These are phyloP conservation scores for Phytopythium ostracodes DNA, from an alignment of 352 stramenopile genomes.

Conservation along the genomic window DNA sequence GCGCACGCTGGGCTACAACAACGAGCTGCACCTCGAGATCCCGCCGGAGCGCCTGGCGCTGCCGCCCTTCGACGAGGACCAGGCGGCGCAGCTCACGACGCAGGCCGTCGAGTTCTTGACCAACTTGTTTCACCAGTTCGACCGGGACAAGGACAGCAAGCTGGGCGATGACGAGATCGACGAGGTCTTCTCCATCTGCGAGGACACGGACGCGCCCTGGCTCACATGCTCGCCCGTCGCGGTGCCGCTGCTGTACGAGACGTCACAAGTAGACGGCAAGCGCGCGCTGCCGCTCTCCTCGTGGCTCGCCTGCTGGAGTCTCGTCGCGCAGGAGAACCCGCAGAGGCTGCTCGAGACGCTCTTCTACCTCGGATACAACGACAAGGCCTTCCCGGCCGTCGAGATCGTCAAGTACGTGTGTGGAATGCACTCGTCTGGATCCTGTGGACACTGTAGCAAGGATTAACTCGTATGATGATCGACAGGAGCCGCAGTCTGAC, in stretches of 20 bases:
- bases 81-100: conserved; percentile 74
- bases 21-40: conserved; percentile 76
- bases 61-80: conserved; percentile 53
- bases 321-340: conserved; percentile 72
- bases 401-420: conserved; percentile 63
- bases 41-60: conserved; percentile 56
- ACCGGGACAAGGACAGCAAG: conserved; percentile 77
- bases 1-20: conserved; percentile 78
- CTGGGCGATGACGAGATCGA: conserved; percentile 64
- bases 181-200: conserved; percentile 82
- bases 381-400: conserved; percentile 59
- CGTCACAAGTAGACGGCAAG: conserved; percentile 46
- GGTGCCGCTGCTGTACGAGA: conserved; percentile 52
- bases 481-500: conserved; percentile 49
- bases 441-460: not conserved
- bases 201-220: conserved; percentile 66
- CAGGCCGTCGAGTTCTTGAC: conserved; percentile 67
- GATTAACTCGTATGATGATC: no score
- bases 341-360: conserved; percentile 69
- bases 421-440: no score
- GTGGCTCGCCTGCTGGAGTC: conserved; percentile 72
- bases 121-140: conserved; percentile 78
- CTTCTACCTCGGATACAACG: conserved; percentile 82
- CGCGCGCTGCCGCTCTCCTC: conserved; percentile 44
- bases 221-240: conserved; percentile 54